A percentile compares a stretch with the other conserved stretches of the same genome.
Conservation (phyloP, 2,329 filamentous ascomycete species). For the Xylariaceae sp. region DNA sequence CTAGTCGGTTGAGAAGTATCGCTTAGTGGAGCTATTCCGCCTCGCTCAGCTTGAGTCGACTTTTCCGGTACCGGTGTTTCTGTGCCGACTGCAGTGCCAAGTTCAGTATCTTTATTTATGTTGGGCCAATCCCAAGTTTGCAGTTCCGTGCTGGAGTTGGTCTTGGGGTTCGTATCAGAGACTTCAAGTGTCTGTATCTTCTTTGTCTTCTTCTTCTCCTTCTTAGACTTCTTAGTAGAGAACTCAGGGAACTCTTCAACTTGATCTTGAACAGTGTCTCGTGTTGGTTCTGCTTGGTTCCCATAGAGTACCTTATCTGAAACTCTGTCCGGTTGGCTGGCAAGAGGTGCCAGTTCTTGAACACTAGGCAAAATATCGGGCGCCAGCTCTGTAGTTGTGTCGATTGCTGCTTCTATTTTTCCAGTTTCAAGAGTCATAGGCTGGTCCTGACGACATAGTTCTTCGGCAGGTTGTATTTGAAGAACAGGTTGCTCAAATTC, state of each 20-base stretch:
- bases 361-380: not conserved
- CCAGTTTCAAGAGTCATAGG: not conserved
- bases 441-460: not conserved
- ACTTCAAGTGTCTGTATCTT: constrained; percentile 8
- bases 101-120: constrained; percentile 25
- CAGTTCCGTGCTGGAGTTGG: constrained; percentile 4
- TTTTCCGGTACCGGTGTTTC: constrained; percentile 13
- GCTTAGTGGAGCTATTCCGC: not conserved
- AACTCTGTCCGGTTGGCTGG: constrained; percentile 1
- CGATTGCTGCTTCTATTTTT: not conserved
- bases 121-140: constrained; percentile 29
- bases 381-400: not conserved
- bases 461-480: constrained; percentile 1
- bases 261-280: constrained; percentile 7
- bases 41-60: not conserved
- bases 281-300: not conserved
- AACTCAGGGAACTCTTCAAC: constrained; percentile 27
- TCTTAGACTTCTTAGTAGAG: constrained; percentile 42
- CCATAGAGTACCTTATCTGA: not conserved
- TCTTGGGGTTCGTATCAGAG: constrained; percentile 15
- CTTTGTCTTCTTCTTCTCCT: constrained; percentile 36
- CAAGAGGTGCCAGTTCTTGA: constrained; percentile 8
- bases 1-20: not conserved
- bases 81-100: constrained; percentile 1
- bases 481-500: not conserved